Percentiles rank a stretch among this genome's conserved stretches.
Conservation (phyloP, 768 basidiomycete genomes). For the Rhodocollybia butyracea region DNA sequence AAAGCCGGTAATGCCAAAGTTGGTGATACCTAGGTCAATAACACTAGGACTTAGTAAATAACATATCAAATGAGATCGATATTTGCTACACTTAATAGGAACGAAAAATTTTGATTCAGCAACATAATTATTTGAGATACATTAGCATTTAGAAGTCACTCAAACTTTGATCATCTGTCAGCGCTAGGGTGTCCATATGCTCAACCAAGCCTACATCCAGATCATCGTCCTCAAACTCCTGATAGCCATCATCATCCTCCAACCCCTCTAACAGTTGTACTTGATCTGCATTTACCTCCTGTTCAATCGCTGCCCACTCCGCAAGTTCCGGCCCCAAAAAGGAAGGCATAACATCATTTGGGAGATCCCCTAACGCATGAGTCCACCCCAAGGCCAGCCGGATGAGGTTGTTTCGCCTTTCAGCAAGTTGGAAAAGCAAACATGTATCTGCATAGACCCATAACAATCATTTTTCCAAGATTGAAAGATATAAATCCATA, state of each 20-base stretch:
- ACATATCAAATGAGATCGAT: too few species aligned
- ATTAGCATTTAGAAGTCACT: too few species aligned
- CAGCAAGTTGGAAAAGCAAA: background rate
- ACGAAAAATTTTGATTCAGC: too few species aligned
- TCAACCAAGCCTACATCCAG: conserved; percentile 2
- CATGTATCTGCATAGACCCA: background rate
- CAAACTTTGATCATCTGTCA: too few species aligned
- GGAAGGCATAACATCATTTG: background rate
- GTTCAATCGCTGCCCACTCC: background rate
- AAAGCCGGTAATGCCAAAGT: too few species aligned
- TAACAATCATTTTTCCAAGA: background rate
- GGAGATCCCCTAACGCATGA: background rate
- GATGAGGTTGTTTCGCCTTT: background rate
- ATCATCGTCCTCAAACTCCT: background rate
- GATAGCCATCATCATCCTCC: conserved; percentile 13
- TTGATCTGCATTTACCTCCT: background rate
- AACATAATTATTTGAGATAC: too few species aligned
- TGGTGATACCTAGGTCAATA: too few species aligned
- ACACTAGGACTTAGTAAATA: too few species aligned
- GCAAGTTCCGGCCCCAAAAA: background rate
- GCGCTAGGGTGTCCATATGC: background rate
- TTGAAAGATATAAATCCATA: background rate
- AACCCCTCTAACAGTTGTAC: background rate
- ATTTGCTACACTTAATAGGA: too few species aligned
- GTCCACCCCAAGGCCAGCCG: conserved; percentile 4